Evolutionary conservation across 192 early-diverging fungal genomes (phyloP).

Genomic region (Coemansia sp.): DNA sequence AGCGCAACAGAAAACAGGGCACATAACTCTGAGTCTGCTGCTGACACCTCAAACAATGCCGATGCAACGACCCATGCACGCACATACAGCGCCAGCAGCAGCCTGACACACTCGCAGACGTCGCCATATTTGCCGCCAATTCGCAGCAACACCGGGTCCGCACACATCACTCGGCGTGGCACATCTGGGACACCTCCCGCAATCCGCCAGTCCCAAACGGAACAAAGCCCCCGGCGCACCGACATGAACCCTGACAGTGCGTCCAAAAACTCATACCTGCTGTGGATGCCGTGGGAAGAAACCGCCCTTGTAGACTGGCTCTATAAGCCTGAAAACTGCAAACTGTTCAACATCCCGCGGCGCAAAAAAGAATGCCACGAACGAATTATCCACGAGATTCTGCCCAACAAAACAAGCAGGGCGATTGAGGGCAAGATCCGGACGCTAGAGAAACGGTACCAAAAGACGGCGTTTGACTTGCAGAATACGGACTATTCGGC

Average conservation of each 20-base stretch:
- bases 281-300: conserved; percentile 53
- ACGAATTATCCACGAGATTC: conserved; percentile 43
- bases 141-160: conserved; percentile 15
- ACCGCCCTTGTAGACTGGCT: conserved; percentile 46
- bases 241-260: conserved; percentile 1
- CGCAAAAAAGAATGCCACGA: conserved; percentile 54
- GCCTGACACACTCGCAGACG: conserved; percentile 11
- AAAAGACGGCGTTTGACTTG: conserved; percentile 28
- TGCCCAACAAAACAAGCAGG: conserved; percentile 48
- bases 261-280: conserved; percentile 28
- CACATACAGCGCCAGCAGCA: conserved; percentile 19
- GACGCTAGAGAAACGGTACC: conserved; percentile 47
- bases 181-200: conserved; percentile 20
- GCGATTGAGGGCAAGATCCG: conserved; percentile 54
- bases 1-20: background rate
- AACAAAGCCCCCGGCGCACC: background rate
- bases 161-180: background rate
- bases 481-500: conserved; percentile 28
- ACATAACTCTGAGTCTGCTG: background rate
- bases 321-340: conserved; percentile 42
- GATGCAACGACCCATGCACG: conserved; percentile 12
- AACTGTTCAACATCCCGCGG: conserved; percentile 47
- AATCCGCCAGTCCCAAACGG: conserved; percentile 36
- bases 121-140: conserved; percentile 10
- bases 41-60: background rate